Evolutionary conservation across 1,284 basidiomycete species (phyloP).

Genomic region (Cystobasidium pallidum): DNA sequence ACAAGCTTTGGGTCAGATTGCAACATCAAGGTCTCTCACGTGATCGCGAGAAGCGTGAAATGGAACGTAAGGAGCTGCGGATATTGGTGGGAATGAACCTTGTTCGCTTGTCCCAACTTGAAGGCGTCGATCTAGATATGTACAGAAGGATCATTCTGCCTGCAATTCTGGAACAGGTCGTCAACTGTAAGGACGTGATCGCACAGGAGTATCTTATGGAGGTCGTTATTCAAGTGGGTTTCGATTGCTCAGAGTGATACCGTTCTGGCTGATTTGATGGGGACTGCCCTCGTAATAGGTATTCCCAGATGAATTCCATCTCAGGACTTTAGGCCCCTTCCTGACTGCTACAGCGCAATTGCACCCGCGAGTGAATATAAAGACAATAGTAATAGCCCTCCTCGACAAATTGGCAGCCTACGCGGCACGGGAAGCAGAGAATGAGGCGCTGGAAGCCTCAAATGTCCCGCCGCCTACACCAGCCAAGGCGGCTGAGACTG

Average conservation of each 20-base stretch:
- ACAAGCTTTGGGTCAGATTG: slow-evolving; percentile 95
- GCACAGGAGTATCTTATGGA: slow-evolving; percentile 98
- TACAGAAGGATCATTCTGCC: slow-evolving; percentile 82
- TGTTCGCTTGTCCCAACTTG: slow-evolving; percentile 85
- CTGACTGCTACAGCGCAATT: slow-evolving; percentile 89
- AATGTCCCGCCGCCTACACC: slow-evolving; percentile 51
- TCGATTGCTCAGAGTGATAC: not conserved
- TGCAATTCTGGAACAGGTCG: slow-evolving; percentile 88
- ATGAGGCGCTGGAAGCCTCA: slow-evolving; percentile 76
- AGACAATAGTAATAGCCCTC: slow-evolving; percentile 90
- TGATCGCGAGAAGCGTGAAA: slow-evolving; percentile 90
- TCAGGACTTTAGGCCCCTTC: slow-evolving; percentile 88
- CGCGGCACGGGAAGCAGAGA: slow-evolving; percentile 90
- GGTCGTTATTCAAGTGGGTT: slow-evolving; percentile 87
- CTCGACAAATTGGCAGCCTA: slow-evolving; percentile 94
- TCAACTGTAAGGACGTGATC: slow-evolving; percentile 94
- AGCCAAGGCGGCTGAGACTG: slow-evolving; percentile 54
- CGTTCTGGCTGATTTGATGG: not conserved
- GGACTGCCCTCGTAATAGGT: no score
- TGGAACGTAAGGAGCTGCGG: slow-evolving; percentile 87
- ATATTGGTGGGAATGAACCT: slow-evolving; percentile 95
- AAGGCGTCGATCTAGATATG: slow-evolving; percentile 89
- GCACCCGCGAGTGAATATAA: slow-evolving; percentile 95
- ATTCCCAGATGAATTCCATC: slow-evolving; percentile 94
- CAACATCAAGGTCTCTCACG: slow-evolving; percentile 94